phyloP scores from a whole-genome alignment of 2,329 filamentous ascomycete species.

The Lachnellula arida region DNA sequence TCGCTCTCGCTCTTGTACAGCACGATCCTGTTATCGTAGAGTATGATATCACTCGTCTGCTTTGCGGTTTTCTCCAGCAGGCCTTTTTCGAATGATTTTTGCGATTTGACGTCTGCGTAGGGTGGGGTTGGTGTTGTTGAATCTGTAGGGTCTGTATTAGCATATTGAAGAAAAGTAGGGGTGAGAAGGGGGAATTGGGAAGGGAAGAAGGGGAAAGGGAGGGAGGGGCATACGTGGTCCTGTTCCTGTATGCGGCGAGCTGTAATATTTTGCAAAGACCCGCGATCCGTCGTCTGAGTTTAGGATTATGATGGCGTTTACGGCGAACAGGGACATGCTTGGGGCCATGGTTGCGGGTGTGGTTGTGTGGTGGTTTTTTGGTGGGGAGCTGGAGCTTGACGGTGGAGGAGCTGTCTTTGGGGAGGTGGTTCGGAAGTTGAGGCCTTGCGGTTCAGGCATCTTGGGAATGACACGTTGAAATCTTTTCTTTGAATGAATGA shows the following conservation, averaged over 20 bases:
- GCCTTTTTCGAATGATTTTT: conserved; percentile 96
- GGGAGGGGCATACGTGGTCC: conserved; percentile 17
- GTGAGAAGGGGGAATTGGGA: neutral
- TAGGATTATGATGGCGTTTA: conserved; percentile 74
- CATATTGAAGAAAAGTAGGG: conserved; percentile 27
- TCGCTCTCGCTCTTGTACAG: conserved; percentile 98
- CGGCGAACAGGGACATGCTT: conserved; percentile 69
- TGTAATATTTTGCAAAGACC: conserved; percentile 94
- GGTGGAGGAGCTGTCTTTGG: neutral
- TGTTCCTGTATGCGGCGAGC: conserved; percentile 55
- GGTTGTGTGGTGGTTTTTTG: neutral
- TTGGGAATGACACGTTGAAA: too few relatives aligned
- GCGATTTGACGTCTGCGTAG: conserved; percentile 84
- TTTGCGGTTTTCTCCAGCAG: conserved; percentile 94
- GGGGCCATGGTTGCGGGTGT: conserved; percentile 55
- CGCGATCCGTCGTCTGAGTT: conserved; percentile 83
- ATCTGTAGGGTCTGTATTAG: conserved; percentile 4
- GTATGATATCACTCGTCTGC: conserved; percentile 90
- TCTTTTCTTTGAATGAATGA: too few relatives aligned
- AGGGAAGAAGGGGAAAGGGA: conserved; percentile 26
- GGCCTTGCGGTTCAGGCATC: neutral
- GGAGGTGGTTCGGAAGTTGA: neutral
- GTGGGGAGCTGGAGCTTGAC: neutral
- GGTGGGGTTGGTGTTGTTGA: conserved; percentile 58
- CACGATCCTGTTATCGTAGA: conserved; percentile 94